Conservation (phyloP, 768 basidiomycete species). For the Fibroporia radiculosa region DNA sequence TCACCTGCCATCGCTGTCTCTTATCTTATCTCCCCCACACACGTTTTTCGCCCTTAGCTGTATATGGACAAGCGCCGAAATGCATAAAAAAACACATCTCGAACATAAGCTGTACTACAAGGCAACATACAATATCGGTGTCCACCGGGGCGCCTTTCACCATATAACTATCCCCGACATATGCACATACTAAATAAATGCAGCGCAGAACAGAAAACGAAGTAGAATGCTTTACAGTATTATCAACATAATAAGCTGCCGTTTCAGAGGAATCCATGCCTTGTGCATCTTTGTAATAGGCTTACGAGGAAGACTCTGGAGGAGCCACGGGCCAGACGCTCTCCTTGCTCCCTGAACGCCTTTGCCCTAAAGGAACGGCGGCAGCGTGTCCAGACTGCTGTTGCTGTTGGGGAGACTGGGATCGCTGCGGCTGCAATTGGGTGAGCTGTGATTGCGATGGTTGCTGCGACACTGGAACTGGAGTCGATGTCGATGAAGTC, state of each 20-base stretch:
- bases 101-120: slow-evolving; percentile 3
- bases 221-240: neutral
- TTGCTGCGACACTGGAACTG: no score
- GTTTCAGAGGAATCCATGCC: neutral
- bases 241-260: neutral
- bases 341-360: slow-evolving; percentile 19
- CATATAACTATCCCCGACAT: no score
- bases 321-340: slow-evolving; percentile 26
- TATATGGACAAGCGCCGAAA: no score
- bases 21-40: slow-evolving; percentile 8
- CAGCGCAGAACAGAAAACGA: neutral
- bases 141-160: neutral
- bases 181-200: slow-evolving; percentile 4
- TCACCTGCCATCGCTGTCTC: neutral
- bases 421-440: slow-evolving; percentile 3
- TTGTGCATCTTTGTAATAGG: slow-evolving; percentile 7
- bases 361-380: slow-evolving; percentile 18
- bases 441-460: neutral
- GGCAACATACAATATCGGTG: slow-evolving; percentile 1
- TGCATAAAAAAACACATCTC: neutral
- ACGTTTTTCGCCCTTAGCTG: no score
- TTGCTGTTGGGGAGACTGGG: slow-evolving; percentile 6
- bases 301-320: slow-evolving; percentile 15
- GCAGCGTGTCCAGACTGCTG: slow-evolving; percentile 6
- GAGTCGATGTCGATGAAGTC: no score